Conservation (phyloP, 2,329 filamentous ascomycete genomes). For the Diaporthe australafricana region DNA sequence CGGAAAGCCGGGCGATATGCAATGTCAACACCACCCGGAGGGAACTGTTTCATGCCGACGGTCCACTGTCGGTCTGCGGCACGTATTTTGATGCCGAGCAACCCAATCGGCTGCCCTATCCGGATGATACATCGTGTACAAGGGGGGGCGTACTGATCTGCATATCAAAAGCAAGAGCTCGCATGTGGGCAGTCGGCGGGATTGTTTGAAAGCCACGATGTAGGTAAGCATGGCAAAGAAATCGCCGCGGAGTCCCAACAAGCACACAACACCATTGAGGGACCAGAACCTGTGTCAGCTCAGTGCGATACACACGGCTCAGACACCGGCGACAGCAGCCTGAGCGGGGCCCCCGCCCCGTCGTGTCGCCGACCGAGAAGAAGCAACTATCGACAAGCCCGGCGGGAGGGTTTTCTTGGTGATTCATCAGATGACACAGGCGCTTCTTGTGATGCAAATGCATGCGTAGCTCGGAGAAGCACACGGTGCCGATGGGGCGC, state of each 20-base stretch:
- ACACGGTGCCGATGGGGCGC: slow-evolving; percentile 6
- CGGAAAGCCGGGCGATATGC: background rate
- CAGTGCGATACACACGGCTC: background rate
- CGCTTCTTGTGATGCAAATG: slow-evolving; percentile 1
- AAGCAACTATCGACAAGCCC: slow-evolving; percentile 25
- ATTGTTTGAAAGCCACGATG: background rate
- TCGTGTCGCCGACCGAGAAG: background rate
- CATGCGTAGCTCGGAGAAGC: background rate
- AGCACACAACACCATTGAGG: too few relatives aligned
- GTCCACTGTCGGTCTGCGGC: background rate
- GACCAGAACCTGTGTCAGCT: background rate
- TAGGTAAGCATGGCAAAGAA: background rate
- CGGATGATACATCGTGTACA: background rate
- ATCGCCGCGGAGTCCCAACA: background rate
- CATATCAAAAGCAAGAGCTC: background rate
- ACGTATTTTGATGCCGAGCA: background rate
- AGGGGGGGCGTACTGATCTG: background rate
- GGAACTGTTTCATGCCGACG: background rate
- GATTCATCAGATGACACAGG: background rate
- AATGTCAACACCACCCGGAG: background rate
- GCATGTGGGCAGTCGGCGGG: background rate
- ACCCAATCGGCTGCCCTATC: slow-evolving; percentile 8
- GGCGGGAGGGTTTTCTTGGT: slow-evolving; percentile 3
- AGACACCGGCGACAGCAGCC: background rate
- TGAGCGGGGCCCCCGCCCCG: background rate